Base-by-base conservation (phyloP, 805 yeast genomes). In the Pichia heedii region DNA sequence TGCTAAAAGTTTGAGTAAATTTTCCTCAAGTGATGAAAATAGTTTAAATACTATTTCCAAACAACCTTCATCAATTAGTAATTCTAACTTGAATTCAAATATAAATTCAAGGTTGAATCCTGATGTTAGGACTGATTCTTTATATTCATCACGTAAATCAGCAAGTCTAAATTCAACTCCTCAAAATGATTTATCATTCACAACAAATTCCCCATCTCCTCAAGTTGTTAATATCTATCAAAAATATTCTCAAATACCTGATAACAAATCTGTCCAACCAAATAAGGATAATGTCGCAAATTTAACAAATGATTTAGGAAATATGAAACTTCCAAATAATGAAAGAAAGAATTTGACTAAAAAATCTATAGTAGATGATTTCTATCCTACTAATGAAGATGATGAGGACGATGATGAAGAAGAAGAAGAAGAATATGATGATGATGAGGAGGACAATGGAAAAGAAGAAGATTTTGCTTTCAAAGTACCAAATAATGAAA, bases 161-260 rank as follows among this genome's bases (percentile, higher is more conserved):
- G 13, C 7, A 20, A 24, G 22, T 16, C 12, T 18, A 4, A 30
- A 22, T 33, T 12, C n/a, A 19, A 16, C 42, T 16, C 41, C 39
- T 22, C 37, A 22, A 29, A 20, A 18, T 6, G 38, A 41, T 19
- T 39, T 39, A 22, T 4, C 20, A 2, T 13, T 39, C 7, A n/a
- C 10, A 8, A 33, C 16, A 11, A 42, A 37, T 19, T 47, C 55
- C 3, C 40, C 51, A 3, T 57, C 63, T 9, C 62, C 65, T 3
- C 53, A 56, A 39, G 43, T 62, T 35, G 54, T 51, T 15, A 62
- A 57, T 33, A 61, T 63, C 8, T 63, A 63, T 43, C 55, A 52
- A 39, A 60, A 57, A 37, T 63, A 62, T 44, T 58, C 66, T 9
- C 61, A 61, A 48, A 42, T 61, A 19, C 64, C 64, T 26, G 46